A percentile compares a stretch with the other conserved stretches of the same genome.
Evolutionary conservation across 2,329 filamentous ascomycete species (phyloP).

Genomic region (Alternaria postmessia): DNA sequence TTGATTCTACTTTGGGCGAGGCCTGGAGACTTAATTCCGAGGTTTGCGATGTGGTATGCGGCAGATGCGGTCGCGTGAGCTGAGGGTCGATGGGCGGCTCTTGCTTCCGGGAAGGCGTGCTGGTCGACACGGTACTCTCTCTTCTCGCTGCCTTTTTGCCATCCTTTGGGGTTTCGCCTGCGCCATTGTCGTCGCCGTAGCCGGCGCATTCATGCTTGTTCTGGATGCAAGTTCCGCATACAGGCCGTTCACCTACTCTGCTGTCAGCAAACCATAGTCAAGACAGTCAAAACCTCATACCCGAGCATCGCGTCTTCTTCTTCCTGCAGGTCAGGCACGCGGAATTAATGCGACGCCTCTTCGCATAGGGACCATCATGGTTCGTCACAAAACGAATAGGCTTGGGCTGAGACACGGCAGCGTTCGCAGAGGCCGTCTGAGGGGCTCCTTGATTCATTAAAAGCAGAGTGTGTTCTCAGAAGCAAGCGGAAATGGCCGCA

Average conservation of each 20-base stretch:
- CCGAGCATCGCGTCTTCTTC: constrained; percentile 60
- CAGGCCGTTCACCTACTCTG: constrained; percentile 48
- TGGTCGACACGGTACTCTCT: constrained; percentile 25
- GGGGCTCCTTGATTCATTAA: constrained; percentile 48
- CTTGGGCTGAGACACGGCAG: constrained; percentile 43
- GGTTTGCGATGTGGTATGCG: constrained; percentile 30
- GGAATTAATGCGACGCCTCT: constrained; percentile 52
- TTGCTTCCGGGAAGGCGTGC: constrained; percentile 16
- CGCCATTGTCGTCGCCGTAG: constrained; percentile 51
- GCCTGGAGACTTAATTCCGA: constrained; percentile 32
- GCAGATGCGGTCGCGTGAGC: constrained; percentile 35
- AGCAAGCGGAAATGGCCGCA: constrained; percentile 18
- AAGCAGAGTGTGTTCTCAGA: constrained; percentile 21
- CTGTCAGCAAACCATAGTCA: constrained; percentile 15
- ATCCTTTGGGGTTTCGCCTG: constrained; percentile 29
- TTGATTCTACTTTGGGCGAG: constrained; percentile 32
- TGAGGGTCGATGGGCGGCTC: constrained; percentile 38
- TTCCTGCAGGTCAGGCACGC: constrained; percentile 58
- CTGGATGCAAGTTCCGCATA: constrained; percentile 57
- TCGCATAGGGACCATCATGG: constrained; percentile 53
- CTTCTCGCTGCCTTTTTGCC: constrained; percentile 32
- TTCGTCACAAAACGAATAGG: constrained; percentile 55
- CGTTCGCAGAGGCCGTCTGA: constrained; percentile 38
- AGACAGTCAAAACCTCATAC: constrained; percentile 22
- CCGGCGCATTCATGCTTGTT: constrained; percentile 59